These are phyloP conservation scores for Myxozyma udenii DNA, from an alignment of 805 yeast genomes.

Conservation along the genomic window DNA sequence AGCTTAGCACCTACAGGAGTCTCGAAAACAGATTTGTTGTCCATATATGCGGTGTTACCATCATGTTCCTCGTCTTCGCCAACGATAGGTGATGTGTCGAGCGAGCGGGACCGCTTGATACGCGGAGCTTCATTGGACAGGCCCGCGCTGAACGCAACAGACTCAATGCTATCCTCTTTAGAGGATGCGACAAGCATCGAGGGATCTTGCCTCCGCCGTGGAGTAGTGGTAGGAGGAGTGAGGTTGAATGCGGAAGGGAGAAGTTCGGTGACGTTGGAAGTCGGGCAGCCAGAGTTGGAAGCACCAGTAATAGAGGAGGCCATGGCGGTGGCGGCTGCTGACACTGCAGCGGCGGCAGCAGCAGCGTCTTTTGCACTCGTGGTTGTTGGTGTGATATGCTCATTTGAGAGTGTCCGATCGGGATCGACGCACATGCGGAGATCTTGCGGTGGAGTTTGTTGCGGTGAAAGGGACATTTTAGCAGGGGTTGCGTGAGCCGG, in stretches of 20 bases:
- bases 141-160: neutral
- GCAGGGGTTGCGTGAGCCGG: too few species aligned
- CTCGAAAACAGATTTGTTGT: neutral
- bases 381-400: neutral
- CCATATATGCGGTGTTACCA: neutral
- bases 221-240: constrained; percentile 36
- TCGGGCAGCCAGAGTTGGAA: neutral
- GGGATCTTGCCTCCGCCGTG: constrained; percentile 9
- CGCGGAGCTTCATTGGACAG: neutral
- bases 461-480: constrained; percentile 13
- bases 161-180: neutral
- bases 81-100: constrained; percentile 6
- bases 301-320: neutral
- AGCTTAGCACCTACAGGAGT: neutral
- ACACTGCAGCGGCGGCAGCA: neutral
- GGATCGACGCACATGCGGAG: neutral
- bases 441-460: constrained; percentile 8
- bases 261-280: constrained; percentile 19
- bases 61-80: constrained; percentile 2
- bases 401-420: neutral
- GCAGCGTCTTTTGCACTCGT: constrained; percentile 4
- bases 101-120: constrained; percentile 13
- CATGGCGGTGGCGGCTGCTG: neutral
- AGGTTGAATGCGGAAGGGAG: constrained; percentile 40
- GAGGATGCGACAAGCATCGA: neutral